These are phyloP conservation scores for Teunomyces tritomae DNA, from an alignment of 805 yeast species.

Conservation along the genomic window DNA sequence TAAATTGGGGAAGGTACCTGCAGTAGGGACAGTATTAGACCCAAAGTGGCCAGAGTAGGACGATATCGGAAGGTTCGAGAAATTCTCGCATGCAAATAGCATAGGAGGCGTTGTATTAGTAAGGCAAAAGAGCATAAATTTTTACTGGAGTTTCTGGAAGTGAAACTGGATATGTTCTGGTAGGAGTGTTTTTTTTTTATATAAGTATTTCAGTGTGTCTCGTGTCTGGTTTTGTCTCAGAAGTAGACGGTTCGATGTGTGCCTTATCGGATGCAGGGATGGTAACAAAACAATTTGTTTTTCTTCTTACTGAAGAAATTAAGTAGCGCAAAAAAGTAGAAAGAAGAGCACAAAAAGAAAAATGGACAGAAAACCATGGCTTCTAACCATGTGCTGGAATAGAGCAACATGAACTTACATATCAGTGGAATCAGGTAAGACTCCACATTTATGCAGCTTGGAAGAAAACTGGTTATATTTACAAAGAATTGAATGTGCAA, in stretches of 20 bases:
- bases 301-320: neutral
- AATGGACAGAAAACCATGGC: neutral
- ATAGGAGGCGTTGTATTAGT: no score
- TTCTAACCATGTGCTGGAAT: neutral
- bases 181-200: no score
- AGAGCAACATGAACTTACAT: neutral
- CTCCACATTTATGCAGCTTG: neutral
- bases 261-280: neutral
- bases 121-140: no score
- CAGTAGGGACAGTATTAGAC: neutral
- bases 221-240: no score
- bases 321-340: neutral
- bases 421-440: neutral
- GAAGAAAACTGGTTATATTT: no score
- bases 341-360: neutral
- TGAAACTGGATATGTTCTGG: no score
- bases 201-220: no score
- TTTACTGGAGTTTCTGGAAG: no score
- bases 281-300: neutral
- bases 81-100: neutral
- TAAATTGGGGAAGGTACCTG: neutral
- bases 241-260: no score
- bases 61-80: neutral
- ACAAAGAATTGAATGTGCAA: no score
- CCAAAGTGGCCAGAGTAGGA: neutral